Evolutionary conservation across 768 basidiomycete genomes (phyloP).

Genomic region (Amanita rimosa): DNA sequence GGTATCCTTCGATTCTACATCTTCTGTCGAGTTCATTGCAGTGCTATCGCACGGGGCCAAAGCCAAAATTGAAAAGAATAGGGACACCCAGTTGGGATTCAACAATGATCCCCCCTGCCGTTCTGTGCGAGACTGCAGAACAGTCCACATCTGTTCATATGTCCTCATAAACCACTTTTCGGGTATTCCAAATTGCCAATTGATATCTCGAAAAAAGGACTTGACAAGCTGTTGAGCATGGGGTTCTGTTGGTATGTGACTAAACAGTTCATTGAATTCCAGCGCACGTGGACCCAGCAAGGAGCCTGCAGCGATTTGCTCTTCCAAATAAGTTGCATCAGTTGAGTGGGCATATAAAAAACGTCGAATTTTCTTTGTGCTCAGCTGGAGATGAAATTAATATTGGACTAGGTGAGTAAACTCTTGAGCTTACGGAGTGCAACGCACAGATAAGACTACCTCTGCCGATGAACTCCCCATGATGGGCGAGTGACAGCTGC

Average conservation of each 20-base stretch:
- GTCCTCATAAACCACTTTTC: conserved; percentile 35
- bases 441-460: conserved; percentile 37
- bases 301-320: conserved; percentile 14
- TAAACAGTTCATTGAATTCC: conserved; percentile 21
- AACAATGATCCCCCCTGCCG: conserved; percentile 22
- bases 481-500: conserved; percentile 32
- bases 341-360: conserved; percentile 32
- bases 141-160: conserved; percentile 34
- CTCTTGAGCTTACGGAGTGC: conserved; percentile 25
- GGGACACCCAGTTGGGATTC: conserved; percentile 39
- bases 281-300: conserved; percentile 12
- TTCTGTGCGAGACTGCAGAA: conserved; percentile 18
- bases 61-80: conserved; percentile 39
- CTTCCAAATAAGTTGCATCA: conserved; percentile 19
- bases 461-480: conserved; percentile 36
- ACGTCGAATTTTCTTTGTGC: conserved; percentile 19
- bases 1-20: not conserved
- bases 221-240: conserved; percentile 24
- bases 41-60: conserved; percentile 19
- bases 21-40: conserved; percentile 11
- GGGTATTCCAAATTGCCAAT: conserved; percentile 42
- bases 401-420: not conserved
- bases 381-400: conserved; percentile 19
- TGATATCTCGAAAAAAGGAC: conserved; percentile 31
- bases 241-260: conserved; percentile 20